These are phyloP conservation scores for Xerophyta viscosa DNA, from an alignment of 106 monocot species.

Conservation along the genomic window DNA sequence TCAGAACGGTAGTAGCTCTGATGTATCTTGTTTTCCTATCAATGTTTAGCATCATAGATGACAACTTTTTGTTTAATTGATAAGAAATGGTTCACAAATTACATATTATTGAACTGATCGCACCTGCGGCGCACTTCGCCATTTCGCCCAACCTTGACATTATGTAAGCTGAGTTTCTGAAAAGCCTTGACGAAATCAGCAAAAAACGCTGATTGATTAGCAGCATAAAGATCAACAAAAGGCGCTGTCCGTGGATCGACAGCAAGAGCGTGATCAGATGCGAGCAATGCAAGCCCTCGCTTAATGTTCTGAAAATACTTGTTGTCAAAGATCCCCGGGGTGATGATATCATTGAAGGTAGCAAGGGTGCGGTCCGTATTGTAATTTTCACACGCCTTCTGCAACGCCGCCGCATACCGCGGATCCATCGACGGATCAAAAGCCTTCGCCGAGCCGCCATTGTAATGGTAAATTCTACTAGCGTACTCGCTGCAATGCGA, in stretches of 20 bases:
- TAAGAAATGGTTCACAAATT: too few species aligned
- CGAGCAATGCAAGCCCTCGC: conserved; percentile 38
- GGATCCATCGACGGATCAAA: conserved; percentile 36
- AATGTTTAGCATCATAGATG: too few species aligned
- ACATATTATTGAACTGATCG: conserved; percentile 43
- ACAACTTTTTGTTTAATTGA: too few species aligned
- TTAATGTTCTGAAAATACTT: conserved; percentile 43
- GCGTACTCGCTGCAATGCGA: conserved; percentile 77
- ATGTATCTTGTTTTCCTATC: too few species aligned
- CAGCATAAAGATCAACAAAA: conserved; percentile 40
- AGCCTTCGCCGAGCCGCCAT: conserved; percentile 7
- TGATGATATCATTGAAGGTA: conserved; percentile 60
- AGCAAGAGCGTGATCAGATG: conserved; percentile 32
- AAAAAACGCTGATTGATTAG: conserved; percentile 45
- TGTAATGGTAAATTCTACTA: conserved; percentile 21
- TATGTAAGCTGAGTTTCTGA: conserved; percentile 45
- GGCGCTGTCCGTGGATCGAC: conserved; percentile 16
- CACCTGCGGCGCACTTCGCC: conserved; percentile 67
- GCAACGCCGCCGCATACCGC: conserved; percentile 30
- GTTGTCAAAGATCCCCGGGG: conserved; percentile 56
- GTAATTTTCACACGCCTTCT: conserved; percentile 45
- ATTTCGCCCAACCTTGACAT: conserved; percentile 34
- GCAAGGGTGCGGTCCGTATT: conserved; percentile 23
- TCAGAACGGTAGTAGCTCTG: too few species aligned
- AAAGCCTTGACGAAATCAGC: conserved; percentile 52